Percentiles rank a stretch among this genome's conserved stretches.
Conservation (phyloP, 768 basidiomycete species). For the Xerocomus spinulosus region DNA sequence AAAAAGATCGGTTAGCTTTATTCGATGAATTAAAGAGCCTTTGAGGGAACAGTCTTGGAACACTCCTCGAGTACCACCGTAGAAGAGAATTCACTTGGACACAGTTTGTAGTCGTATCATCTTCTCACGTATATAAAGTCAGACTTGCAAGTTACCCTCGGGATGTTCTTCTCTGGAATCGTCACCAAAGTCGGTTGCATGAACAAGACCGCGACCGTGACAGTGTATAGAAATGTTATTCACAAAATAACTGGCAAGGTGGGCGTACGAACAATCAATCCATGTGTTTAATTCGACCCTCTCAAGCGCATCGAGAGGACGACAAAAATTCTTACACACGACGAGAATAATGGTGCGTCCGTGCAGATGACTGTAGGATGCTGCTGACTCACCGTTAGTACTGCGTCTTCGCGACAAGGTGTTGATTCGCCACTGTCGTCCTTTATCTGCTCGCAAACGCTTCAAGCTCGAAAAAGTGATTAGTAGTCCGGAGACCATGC, state of each 20-base stretch:
- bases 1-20: too few relatives aligned
- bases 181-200: slow-evolving; percentile 81
- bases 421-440: slow-evolving; percentile 76
- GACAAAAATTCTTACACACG: slow-evolving; percentile 77
- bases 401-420: slow-evolving; percentile 68
- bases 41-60: too few relatives aligned
- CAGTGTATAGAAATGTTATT: slow-evolving; percentile 68
- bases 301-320: slow-evolving; percentile 64
- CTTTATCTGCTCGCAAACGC: slow-evolving; percentile 72
- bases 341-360: slow-evolving; percentile 62
- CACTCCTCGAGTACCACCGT: too few relatives aligned
- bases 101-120: too few relatives aligned
- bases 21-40: too few relatives aligned
- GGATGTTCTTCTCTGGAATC: slow-evolving; percentile 67
- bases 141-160: slow-evolving; percentile 73
- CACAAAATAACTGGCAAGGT: slow-evolving; percentile 79
- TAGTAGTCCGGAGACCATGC: slow-evolving; percentile 63
- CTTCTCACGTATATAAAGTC: too few relatives aligned
- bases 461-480: slow-evolving; percentile 67
- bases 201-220: slow-evolving; percentile 82
- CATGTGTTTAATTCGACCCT: background rate
- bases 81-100: background rate
- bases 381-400: slow-evolving; percentile 34
- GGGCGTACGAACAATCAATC: slow-evolving; percentile 13
- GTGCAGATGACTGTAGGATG: background rate